These are phyloP conservation scores for Leishmania tropica DNA, from an alignment of 208 protist genomes.

Conservation along the genomic window DNA sequence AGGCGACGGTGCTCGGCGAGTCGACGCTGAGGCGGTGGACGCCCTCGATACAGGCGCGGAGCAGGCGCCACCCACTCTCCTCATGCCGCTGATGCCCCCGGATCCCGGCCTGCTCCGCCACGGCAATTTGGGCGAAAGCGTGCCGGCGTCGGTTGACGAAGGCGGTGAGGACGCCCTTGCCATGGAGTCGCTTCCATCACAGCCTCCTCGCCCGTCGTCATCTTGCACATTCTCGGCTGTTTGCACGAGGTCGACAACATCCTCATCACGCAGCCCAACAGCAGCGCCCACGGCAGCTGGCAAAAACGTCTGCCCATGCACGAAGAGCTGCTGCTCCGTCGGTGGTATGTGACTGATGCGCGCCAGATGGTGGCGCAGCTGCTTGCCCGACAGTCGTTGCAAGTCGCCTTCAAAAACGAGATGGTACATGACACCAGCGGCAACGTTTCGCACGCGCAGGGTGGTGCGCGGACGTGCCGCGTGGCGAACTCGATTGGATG, in stretches of 20 bases:
- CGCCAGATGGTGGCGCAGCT: constrained; percentile 52
- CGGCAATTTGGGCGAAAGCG: background rate
- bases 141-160: constrained; percentile 20
- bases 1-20: constrained; percentile 23
- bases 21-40: constrained; percentile 16
- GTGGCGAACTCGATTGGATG: background rate
- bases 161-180: constrained; percentile 15
- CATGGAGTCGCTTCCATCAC: background rate
- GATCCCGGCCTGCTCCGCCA: background rate
- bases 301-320: constrained; percentile 9
- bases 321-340: constrained; percentile 36
- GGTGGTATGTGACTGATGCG: constrained; percentile 45
- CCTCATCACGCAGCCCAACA: constrained; percentile 18
- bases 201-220: background rate
- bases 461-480: constrained; percentile 18
- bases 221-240: background rate
- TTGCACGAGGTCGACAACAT: constrained; percentile 18
- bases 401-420: constrained; percentile 69
- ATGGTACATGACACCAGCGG: constrained; percentile 52
- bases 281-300: constrained; percentile 14
- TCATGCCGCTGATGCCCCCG: too few relatives aligned
- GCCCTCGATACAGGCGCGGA: constrained; percentile 5
- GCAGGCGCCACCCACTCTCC: background rate
- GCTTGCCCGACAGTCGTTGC: constrained; percentile 38
- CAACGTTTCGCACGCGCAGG: constrained; percentile 51